These are phyloP conservation scores for Plantago major DNA, from an alignment of 257 asterid genomes.

Conservation along the genomic window DNA sequence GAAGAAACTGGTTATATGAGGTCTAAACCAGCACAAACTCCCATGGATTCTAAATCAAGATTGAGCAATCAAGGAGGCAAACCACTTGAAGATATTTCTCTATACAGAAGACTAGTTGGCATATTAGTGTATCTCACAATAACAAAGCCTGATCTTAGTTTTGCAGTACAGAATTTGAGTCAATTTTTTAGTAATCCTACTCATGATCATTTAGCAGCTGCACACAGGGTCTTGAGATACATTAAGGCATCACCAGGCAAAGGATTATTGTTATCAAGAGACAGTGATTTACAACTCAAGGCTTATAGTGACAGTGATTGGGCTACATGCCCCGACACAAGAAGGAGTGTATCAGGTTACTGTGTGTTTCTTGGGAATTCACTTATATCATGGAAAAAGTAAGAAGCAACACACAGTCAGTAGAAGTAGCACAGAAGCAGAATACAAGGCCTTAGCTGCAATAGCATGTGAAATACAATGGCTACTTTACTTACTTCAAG, in stretches of 20 bases:
- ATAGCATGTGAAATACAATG: background rate
- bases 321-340: background rate
- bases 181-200: background rate
- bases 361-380: background rate
- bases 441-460: background rate
- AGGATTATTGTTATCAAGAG: background rate
- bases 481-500: background rate
- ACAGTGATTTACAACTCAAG: background rate
- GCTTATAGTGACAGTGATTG: background rate
- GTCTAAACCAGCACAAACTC: background rate
- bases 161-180: background rate
- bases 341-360: background rate
- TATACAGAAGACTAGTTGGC: too few species aligned
- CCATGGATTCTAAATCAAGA: background rate
- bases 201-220: background rate
- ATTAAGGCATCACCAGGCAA: background rate
- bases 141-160: background rate
- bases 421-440: background rate
- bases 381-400: constrained; percentile 4
- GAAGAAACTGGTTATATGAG: background rate
- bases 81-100: too few species aligned
- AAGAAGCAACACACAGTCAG: constrained; percentile 2
- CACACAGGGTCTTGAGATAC: background rate
- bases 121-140: background rate
- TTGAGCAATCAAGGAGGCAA: background rate